Base-by-base conservation (phyloP, 2,329 filamentous ascomycete species). In the Calonectria leucothoes region DNA sequence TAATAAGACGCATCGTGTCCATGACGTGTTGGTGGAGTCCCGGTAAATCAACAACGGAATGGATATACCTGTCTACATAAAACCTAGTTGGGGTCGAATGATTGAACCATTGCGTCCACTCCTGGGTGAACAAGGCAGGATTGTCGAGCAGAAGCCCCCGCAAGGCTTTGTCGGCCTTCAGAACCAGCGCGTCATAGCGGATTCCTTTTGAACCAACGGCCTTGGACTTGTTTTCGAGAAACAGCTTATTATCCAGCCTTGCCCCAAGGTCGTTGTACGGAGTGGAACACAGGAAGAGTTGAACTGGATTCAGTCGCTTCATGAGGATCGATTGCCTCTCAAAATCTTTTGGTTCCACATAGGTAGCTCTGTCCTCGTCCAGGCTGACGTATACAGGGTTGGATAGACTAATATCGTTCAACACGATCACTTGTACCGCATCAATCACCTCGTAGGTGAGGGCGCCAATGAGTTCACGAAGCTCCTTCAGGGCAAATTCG, bases 311-410 rank as follows among this genome's bases (percentile, higher is more conserved):
- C 17, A 80, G 66, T 3, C 20, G 11, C 20, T 23, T 31, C 68
- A 76, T 75, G 23, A 80, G 52, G 1, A 48, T 49, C 2, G n/a
- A n/a, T 20, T 68, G 23, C 10, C 35, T 70, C 3, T 75, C 57
- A 35, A 81, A 83, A n/a, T 85, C 78, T 29, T 64, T 66, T 0
- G 78, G 77, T 31, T 83, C 76, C 14, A 86, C 78, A 69, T 86
- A 87, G n/a, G 82, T 83, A 3, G 79, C 78, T 20, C 86, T 83
- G 49, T 86, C 83, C 4, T 78, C 64, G 17, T 86, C 85, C 29
- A 85, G 79, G 25, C 61, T 72, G 12, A 20, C 11, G 51, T 70
- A 68, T 5, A 69, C 66, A 15, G 31, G 3, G 15, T 70, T 14
- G 17, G 45, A 45, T 12, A 55, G 14, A 7, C 8, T 0, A 20